Evolutionary conservation across 2,329 filamentous ascomycete species (phyloP).

Genomic region (Sporothrix brunneoviolacea): DNA sequence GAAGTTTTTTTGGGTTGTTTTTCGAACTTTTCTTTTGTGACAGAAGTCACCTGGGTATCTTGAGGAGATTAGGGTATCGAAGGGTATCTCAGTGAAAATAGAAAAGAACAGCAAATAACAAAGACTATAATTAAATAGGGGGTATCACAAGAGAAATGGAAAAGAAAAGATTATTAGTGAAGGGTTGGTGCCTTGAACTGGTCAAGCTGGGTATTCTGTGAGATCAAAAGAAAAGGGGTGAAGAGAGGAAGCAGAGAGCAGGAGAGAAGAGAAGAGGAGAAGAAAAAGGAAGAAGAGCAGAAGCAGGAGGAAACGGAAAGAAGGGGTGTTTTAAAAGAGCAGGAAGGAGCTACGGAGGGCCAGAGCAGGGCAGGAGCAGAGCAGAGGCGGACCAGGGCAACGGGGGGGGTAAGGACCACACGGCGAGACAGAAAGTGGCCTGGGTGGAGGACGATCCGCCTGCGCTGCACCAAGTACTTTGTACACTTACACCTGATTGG

Average conservation of each 20-base stretch:
- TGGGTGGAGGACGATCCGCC: constrained; percentile 13
- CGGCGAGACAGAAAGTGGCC: constrained; percentile 10
- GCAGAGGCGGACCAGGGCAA: too few relatives aligned
- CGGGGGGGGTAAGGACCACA: not conserved
- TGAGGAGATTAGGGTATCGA: constrained; percentile 18
- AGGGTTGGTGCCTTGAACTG: constrained; percentile 28
- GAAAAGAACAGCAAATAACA: constrained; percentile 25
- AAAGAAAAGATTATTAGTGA: constrained; percentile 19
- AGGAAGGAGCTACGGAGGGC: constrained; percentile 16
- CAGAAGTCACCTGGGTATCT: constrained; percentile 13
- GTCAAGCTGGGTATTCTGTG: constrained; percentile 20
- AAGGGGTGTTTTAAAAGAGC: constrained; percentile 15
- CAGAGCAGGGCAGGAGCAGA: constrained; percentile 7
- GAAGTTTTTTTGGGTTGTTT: constrained; percentile 1
- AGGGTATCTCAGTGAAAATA: constrained; percentile 27
- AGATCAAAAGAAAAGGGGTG: constrained; percentile 12
- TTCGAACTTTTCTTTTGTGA: not conserved
- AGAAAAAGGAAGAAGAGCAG: constrained; percentile 17
- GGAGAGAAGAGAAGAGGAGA: constrained; percentile 12
- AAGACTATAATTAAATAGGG: constrained; percentile 19
- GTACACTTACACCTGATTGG: constrained; percentile 16
- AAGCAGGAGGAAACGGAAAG: constrained; percentile 14
- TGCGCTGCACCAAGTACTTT: constrained; percentile 9
- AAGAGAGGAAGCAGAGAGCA: constrained; percentile 11
- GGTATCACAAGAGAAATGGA: constrained; percentile 30